Evolutionary conservation across 495 filamentous ascomycete species (phyloP), one percentile per base, ranked within the genome.

Genomic region (Zalerion maritima): DNA sequence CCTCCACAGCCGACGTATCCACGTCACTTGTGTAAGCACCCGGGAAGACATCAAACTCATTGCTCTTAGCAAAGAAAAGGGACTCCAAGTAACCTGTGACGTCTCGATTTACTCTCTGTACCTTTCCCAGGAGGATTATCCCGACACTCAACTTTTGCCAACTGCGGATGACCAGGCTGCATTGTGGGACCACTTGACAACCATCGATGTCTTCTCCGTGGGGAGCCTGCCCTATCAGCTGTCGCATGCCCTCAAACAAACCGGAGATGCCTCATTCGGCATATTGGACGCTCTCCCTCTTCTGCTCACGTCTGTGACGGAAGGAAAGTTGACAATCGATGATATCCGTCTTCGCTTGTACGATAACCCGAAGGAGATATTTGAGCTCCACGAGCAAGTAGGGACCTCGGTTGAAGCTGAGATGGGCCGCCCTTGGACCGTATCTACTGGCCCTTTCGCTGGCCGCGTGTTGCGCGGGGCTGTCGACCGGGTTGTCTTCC

Each of bases 1-100:
- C 46, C 71, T 89, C 21, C 81, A 87, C 56, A 79, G 62, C 52
- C 71, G 81, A 35, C 83, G 84, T 48, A 71, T 89, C 37, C 81
- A 89, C 45, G 75, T 87, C 38, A 82, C 78, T 35, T 81, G 74
- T 31, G 78, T 89, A 11, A 81, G 77, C 12, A 78, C 74, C 27
- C 78, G 79, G 58, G 80, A 85, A 42, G 81, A 89, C 34, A 83
- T 89, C 42, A 71, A 60, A 24, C 62, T 89, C 28, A 84, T 89
- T 45, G 69, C 80, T 2, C 60, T 85, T 6, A 73, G 77, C 54
- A 89, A 89, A 54, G 66, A 75, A 43, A 87, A 84, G 58, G 81
- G 79, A 17, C 60, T 86, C 28, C 76, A 75, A 47, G 80, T 89
- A 32, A 85, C 81, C 16, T 89, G 81, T 52, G 81, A 89, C 52